Evolutionary conservation across 2,329 filamentous ascomycete species (phyloP), one percentile per base, ranked within the genome.

Genomic region (Neonectria sp.): DNA sequence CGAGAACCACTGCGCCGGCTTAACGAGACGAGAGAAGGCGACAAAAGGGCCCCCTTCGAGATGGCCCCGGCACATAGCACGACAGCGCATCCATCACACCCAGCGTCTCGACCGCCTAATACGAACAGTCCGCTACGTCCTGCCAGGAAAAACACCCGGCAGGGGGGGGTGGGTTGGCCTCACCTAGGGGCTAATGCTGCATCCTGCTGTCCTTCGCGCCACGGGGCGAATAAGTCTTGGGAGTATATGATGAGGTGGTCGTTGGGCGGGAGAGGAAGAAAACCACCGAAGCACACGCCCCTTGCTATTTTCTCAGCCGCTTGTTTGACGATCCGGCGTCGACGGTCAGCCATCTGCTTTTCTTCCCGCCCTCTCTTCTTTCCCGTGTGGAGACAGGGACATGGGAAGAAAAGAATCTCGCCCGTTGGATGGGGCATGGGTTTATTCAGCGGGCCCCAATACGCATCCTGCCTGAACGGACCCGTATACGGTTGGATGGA

Each of bases 1-100:
- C 68, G 69, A 68, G 59, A 70, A 70, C 56, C 48, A 65, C 46
- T 65, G 33, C 45, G 35, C 43, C 40, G n/a, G 46, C 40, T 17
- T 59, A 29, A 43, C 27, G 40, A 59, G 37, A 27, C 55, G 35
- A 43, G 37, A 58, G n/a, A 15, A 51, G 35, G 35, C 51, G 13
- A 21, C 37, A n/a, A 48, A 40, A 29, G 25, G 56, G 25, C 31
- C 35, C 55, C 56, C 35, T 51, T 51, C 12, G 46, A 31, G 7
- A 37, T 40, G 25, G 24, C 56, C 53, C 68, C 56, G 56, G 60
- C 57, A 52, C 64, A 71, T 75, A 49, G 59, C 71, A 75, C 73
- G 60, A 72, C 73, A 75, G 73, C 72, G 63, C 69, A 70, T 58
- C 53, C 71, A 71, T 58, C 57, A 53, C 59, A 55, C 65, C 61